These are phyloP conservation scores for Diplotaxis tenuifolia DNA, from an alignment of 345 rosid genomes.

Conservation along the genomic window DNA sequence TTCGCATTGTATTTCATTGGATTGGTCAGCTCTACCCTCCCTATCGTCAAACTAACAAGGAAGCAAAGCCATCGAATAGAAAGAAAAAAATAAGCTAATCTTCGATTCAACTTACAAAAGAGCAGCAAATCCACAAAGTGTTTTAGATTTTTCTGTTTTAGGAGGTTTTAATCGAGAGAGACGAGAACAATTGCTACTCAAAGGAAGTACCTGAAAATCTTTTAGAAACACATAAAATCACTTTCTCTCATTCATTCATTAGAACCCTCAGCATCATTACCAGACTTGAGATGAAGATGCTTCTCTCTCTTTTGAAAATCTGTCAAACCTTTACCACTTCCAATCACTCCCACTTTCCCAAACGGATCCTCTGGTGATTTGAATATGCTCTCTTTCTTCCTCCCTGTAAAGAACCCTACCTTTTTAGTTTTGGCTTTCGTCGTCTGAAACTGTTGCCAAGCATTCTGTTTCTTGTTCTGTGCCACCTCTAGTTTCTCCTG, in stretches of 20 bases:
- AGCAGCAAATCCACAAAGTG: neutral
- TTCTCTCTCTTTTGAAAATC: constrained; percentile 97
- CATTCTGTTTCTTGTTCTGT: constrained; percentile 94
- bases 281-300: constrained; percentile 93
- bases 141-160: neutral
- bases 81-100: neutral
- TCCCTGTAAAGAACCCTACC: constrained; percentile 97
- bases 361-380: constrained; percentile 91
- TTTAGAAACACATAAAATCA: neutral
- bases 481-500: constrained; percentile 80
- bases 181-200: neutral
- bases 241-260: constrained; percentile 46
- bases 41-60: neutral
- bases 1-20: neutral
- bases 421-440: constrained; percentile 93
- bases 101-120: constrained; percentile 23
- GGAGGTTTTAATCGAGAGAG: neutral
- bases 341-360: constrained; percentile 97
- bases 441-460: constrained; percentile 99
- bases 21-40: neutral
- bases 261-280: constrained; percentile 52
- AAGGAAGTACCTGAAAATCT: neutral
- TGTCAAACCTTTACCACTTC: constrained; percentile 97
- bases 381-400: constrained; percentile 95
- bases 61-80: neutral